A percentile compares a stretch with the other conserved stretches of the same genome.
phyloP scores from a whole-genome alignment of 352 stramenopile genomes.

The Phytophthora chlamydospora region DNA sequence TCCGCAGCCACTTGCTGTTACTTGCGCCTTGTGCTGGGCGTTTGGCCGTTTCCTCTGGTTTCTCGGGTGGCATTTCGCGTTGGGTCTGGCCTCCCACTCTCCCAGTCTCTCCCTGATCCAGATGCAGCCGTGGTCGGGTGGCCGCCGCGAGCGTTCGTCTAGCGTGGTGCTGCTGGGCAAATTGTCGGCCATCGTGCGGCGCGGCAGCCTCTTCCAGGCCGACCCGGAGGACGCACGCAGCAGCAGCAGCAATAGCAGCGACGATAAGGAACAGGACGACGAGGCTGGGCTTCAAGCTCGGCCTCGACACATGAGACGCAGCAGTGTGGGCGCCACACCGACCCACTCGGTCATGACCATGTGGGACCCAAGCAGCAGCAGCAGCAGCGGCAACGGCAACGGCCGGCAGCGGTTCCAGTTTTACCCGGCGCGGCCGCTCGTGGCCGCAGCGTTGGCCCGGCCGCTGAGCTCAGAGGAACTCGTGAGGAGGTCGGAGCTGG shows the following conservation, averaged over 20 bases:
- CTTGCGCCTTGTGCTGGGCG: background rate
- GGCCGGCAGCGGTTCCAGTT: slow-evolving; percentile 39
- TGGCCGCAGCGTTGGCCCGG: slow-evolving; percentile 30
- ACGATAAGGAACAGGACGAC: slow-evolving; percentile 26
- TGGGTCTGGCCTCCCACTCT: slow-evolving; percentile 18
- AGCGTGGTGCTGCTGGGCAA: slow-evolving; percentile 54
- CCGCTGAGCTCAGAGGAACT: slow-evolving; percentile 37
- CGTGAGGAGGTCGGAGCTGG: slow-evolving; percentile 24
- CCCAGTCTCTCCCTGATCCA: slow-evolving; percentile 3
- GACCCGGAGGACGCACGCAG: slow-evolving; percentile 30
- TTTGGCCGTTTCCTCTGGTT: slow-evolving; percentile 29
- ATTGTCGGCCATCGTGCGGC: slow-evolving; percentile 57
- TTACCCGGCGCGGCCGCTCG: slow-evolving; percentile 37
- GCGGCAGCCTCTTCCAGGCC: slow-evolving; percentile 39
- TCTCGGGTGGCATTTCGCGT: slow-evolving; percentile 2
- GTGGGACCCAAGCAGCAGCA: slow-evolving; percentile 24
- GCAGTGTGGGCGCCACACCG: slow-evolving; percentile 25
- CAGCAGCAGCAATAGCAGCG: slow-evolving; percentile 25
- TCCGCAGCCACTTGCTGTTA: slow-evolving; percentile 10
- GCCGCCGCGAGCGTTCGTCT: slow-evolving; percentile 36
- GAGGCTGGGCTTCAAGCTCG: background rate
- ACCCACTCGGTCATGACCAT: slow-evolving; percentile 31
- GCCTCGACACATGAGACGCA: background rate
- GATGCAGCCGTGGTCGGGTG: slow-evolving; percentile 42
- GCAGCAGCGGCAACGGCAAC: slow-evolving; percentile 4